Evolutionary conservation across 257 asterid species (phyloP).

Genomic region (Gentiana macrophylla): DNA sequence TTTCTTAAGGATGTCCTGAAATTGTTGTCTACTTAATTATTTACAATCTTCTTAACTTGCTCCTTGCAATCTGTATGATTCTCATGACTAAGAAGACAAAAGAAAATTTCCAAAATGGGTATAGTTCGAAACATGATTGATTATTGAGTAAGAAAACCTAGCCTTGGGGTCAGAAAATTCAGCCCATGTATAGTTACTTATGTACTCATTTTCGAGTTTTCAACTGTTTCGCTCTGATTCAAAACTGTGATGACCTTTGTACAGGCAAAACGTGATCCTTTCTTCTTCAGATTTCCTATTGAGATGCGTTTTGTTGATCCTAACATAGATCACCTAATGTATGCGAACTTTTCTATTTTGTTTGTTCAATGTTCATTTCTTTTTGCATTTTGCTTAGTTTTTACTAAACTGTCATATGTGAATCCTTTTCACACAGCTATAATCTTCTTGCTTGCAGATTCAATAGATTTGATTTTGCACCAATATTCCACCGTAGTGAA

Average conservation of each 20-base stretch:
- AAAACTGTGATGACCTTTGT: conserved; percentile 14
- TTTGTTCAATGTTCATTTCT: conserved; percentile 1
- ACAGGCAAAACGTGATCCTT: conserved; percentile 97
- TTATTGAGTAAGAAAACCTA: too few species aligned
- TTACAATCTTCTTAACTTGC: too few species aligned
- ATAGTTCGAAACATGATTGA: too few species aligned
- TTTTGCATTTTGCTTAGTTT: neutral
- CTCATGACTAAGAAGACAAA: too few species aligned
- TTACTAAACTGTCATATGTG: neutral
- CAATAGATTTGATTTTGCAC: conserved; percentile 76
- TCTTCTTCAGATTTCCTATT: conserved; percentile 85
- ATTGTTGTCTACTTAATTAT: too few species aligned
- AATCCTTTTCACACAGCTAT: neutral
- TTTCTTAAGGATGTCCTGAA: too few species aligned
- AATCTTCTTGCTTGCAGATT: conserved; percentile 55
- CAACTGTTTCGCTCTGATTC: neutral
- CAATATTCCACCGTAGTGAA: conserved; percentile 84
- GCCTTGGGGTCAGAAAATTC: too few species aligned
- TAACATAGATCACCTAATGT: conserved; percentile 88
- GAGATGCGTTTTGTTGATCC: conserved; percentile 93
- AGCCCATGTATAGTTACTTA: too few species aligned
- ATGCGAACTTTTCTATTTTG: conserved; percentile 18
- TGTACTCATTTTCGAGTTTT: neutral
- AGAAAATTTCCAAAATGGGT: too few species aligned
- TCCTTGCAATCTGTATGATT: too few species aligned